Conservation (phyloP, 148 eudicot genomes). For the Agrostemma githago region DNA sequence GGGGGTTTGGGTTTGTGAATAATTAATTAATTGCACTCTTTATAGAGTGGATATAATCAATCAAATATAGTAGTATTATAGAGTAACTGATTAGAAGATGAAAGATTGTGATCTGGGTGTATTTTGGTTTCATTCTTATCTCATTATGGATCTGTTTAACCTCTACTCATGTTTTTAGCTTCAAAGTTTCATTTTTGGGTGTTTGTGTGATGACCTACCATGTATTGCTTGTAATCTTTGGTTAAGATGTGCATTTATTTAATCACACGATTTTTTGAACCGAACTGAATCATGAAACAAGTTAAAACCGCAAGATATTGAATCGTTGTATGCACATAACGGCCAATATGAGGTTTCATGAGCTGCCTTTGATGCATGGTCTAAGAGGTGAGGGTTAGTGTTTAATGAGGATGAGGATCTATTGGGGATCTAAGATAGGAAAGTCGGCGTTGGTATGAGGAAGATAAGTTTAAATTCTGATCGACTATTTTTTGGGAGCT, state of each 20-base stretch:
- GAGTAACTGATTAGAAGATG: constrained; percentile 9
- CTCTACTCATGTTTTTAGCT: neutral
- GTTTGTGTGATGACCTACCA: too few species aligned
- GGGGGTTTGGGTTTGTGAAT: neutral
- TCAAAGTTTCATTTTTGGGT: neutral
- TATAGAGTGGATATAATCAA: neutral
- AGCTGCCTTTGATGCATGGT: neutral
- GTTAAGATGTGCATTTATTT: neutral
- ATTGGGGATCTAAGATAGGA: neutral
- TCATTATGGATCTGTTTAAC: constrained; percentile 1
- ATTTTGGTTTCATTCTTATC: neutral
- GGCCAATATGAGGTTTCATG: neutral
- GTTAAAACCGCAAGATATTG: too few species aligned
- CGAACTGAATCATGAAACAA: too few species aligned
- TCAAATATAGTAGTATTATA: constrained; percentile 8
- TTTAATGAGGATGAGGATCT: constrained; percentile 1
- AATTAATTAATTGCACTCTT: neutral
- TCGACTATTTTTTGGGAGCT: neutral
- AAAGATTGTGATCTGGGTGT: constrained; percentile 8
- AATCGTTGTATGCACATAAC: too few species aligned
- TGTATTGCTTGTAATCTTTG: neutral
- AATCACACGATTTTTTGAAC: too few species aligned
- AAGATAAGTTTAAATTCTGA: neutral
- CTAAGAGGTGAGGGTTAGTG: neutral
- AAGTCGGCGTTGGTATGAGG: neutral